Evolutionary conservation across 306 rosid species (phyloP).

Genomic region (Phaseolus lunatus): DNA sequence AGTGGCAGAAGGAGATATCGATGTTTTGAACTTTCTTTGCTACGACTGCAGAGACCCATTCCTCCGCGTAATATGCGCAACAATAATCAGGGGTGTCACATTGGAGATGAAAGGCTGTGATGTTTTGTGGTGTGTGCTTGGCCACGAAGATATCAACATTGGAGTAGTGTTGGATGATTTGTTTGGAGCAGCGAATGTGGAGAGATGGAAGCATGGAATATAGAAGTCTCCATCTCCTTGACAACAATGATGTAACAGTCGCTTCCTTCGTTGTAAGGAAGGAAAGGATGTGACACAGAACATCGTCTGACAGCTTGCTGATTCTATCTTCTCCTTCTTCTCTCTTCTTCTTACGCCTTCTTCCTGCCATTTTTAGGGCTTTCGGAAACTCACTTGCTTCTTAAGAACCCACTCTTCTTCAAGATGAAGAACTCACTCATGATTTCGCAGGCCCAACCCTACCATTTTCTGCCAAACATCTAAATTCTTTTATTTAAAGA

Average conservation of each 20-base stretch:
- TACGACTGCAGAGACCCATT: neutral
- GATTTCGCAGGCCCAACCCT: too few relatives aligned
- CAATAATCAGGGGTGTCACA: neutral
- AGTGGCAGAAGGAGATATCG: neutral
- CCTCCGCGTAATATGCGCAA: neutral
- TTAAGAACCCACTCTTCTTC: too few relatives aligned
- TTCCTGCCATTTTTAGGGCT: too few relatives aligned
- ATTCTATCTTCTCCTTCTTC: neutral
- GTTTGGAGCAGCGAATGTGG: neutral
- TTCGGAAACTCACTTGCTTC: too few relatives aligned
- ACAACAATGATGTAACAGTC: neutral
- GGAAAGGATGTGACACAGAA: neutral
- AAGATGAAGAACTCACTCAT: too few relatives aligned
- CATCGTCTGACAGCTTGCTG: neutral
- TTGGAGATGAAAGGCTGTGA: neutral
- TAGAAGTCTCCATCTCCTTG: too few relatives aligned
- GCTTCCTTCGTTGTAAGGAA: neutral
- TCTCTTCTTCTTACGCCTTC: too few relatives aligned
- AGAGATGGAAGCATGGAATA: neutral
- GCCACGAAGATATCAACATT: neutral
- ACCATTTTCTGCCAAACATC: too few relatives aligned
- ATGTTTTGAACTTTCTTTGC: neutral
- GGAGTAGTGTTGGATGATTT: neutral
- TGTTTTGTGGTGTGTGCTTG: neutral
- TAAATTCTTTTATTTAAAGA: too few relatives aligned